Conservation (phyloP, 1,139 yeast species). For the Candida sanyaensis region DNA sequence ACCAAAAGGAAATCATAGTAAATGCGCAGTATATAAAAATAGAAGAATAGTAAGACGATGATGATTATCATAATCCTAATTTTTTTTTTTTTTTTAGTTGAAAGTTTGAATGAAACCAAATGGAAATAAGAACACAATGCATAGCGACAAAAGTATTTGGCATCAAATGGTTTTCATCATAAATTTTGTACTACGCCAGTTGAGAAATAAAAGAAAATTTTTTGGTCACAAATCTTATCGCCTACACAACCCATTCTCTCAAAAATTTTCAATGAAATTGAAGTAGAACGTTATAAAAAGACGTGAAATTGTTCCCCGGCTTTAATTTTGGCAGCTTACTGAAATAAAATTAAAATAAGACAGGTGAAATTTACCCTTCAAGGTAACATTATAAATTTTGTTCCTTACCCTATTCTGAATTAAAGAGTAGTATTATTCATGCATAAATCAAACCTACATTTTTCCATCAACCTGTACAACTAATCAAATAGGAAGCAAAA, state of each 20-base stretch:
- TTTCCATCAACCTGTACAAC: neutral
- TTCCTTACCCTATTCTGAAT: neutral
- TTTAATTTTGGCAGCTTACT: slow-evolving; percentile 1
- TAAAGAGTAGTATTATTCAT: neutral
- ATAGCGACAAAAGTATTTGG: neutral
- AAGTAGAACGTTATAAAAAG: neutral
- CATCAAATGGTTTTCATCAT: neutral
- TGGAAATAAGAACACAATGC: neutral
- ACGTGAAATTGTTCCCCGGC: slow-evolving; percentile 1
- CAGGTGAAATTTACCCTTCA: neutral
- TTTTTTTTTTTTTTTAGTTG: neutral
- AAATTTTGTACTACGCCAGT: neutral
- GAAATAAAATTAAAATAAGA: neutral
- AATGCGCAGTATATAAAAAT: neutral
- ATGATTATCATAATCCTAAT: neutral
- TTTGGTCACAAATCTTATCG: neutral
- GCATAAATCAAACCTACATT: neutral
- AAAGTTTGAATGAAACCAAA: neutral
- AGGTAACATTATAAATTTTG: neutral
- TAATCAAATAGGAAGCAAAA: neutral
- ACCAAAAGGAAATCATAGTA: too few relatives aligned
- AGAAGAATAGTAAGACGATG: neutral
- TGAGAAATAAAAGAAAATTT: neutral
- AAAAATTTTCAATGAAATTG: neutral
- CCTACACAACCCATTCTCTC: neutral